Conservation (phyloP, 257 asterid genomes). For the Verbascum thapsus region DNA sequence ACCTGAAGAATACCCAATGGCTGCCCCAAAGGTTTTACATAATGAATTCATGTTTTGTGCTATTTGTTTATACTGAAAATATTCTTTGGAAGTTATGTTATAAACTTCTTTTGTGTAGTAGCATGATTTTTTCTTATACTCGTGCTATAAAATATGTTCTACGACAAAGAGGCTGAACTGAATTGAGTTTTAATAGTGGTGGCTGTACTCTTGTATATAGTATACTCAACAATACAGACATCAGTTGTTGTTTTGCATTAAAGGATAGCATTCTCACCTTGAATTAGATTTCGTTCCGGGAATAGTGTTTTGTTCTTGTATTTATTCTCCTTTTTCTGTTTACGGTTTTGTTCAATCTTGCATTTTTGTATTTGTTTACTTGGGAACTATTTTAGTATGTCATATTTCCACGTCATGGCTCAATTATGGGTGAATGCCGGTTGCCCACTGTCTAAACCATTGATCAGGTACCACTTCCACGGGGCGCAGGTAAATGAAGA, state of each 20-base stretch:
- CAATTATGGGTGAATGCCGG: background rate
- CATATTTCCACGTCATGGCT: background rate
- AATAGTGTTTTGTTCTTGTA: background rate
- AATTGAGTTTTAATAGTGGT: too few species aligned
- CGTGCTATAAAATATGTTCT: too few species aligned
- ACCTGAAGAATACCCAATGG: constrained; percentile 99
- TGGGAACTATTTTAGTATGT: too few species aligned
- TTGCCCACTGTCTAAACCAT: background rate
- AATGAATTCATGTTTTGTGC: constrained; percentile 2
- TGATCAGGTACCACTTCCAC: background rate
- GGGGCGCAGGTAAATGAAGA: background rate
- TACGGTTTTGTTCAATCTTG: background rate
- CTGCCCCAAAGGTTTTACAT: constrained; percentile 98
- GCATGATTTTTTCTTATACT: too few species aligned
- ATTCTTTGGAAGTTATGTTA: background rate
- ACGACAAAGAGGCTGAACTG: too few species aligned
- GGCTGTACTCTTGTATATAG: too few species aligned
- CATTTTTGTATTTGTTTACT: background rate
- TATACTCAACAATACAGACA: too few species aligned
- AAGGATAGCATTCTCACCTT: background rate
- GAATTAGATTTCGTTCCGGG: background rate
- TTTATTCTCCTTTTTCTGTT: background rate
- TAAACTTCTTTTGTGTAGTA: too few species aligned
- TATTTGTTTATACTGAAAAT: constrained; percentile 3
- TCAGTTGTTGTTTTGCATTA: background rate